phyloP scores from a whole-genome alignment of 164 flowering plant species.

The Euptelea pleiosperma region DNA sequence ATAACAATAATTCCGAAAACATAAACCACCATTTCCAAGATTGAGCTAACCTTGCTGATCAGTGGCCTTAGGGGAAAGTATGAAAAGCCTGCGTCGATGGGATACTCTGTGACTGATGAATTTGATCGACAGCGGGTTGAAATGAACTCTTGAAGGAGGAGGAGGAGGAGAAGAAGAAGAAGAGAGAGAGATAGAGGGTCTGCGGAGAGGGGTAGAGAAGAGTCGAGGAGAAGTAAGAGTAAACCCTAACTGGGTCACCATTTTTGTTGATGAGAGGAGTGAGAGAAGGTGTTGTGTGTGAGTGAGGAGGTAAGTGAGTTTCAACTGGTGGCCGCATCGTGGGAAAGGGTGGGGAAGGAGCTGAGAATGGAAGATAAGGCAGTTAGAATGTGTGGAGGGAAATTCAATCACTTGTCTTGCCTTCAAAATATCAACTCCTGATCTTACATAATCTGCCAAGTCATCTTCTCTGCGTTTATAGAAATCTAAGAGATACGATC shows the following conservation, averaged over 20 bases:
- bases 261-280: background rate
- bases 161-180: conserved; percentile 7
- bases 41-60: conserved; percentile 25
- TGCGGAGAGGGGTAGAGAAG: conserved; percentile 9
- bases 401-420: too few relatives aligned
- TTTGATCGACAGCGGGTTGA: background rate
- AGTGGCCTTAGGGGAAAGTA: conserved; percentile 20
- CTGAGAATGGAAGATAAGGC: conserved; percentile 6
- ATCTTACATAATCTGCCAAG: too few relatives aligned
- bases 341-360: background rate
- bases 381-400: conserved; percentile 20
- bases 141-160: conserved; percentile 1
- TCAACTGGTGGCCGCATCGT: background rate
- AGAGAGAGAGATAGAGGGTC: conserved; percentile 7
- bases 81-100: conserved; percentile 9
- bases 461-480: too few relatives aligned
- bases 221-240: conserved; percentile 19
- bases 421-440: too few relatives aligned
- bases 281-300: background rate
- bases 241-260: conserved; percentile 27
- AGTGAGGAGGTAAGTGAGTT: background rate
- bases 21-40: background rate
- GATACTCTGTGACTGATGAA: background rate
- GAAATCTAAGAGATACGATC: too few relatives aligned
- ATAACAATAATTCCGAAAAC: background rate